Evolutionary conservation across 2,329 filamentous ascomycete species (phyloP).

Genomic region (Diaporthe caulivora): DNA sequence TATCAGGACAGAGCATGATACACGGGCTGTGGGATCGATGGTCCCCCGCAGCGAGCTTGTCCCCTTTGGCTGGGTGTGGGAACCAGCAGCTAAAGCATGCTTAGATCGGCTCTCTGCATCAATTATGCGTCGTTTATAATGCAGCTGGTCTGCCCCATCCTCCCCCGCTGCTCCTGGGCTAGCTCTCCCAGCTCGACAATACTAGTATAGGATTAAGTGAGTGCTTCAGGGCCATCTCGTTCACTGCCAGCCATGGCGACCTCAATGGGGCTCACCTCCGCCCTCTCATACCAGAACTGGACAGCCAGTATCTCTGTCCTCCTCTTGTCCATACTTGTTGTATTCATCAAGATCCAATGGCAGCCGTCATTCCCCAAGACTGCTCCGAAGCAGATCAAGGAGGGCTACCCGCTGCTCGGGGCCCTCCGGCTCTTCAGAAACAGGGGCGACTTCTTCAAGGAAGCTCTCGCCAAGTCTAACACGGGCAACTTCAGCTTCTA

Average conservation of each 20-base stretch:
- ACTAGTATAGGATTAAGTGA: neutral
- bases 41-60: neutral
- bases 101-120: neutral
- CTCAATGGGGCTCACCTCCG: neutral
- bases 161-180: too few relatives aligned
- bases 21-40: neutral
- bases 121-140: neutral
- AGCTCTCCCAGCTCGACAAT: neutral
- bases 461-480: slow-evolving; percentile 46
- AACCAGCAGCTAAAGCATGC: neutral
- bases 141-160: neutral
- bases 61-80: neutral
- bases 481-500: slow-evolving; percentile 64
- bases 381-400: slow-evolving; percentile 45
- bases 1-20: neutral
- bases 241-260: slow-evolving; percentile 19
- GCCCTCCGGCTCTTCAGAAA: slow-evolving; percentile 57
- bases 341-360: slow-evolving; percentile 42
- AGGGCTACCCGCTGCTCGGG: slow-evolving; percentile 47
- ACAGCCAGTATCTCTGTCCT: slow-evolving; percentile 42
- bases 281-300: slow-evolving; percentile 38
- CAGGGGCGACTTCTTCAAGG: slow-evolving; percentile 56
- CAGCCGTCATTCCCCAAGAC: slow-evolving; percentile 44
- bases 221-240: neutral
- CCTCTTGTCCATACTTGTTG: slow-evolving; percentile 40